Base-by-base conservation (phyloP, 352 stramenopile genomes). In the Halophytophthora polymorphica region DNA sequence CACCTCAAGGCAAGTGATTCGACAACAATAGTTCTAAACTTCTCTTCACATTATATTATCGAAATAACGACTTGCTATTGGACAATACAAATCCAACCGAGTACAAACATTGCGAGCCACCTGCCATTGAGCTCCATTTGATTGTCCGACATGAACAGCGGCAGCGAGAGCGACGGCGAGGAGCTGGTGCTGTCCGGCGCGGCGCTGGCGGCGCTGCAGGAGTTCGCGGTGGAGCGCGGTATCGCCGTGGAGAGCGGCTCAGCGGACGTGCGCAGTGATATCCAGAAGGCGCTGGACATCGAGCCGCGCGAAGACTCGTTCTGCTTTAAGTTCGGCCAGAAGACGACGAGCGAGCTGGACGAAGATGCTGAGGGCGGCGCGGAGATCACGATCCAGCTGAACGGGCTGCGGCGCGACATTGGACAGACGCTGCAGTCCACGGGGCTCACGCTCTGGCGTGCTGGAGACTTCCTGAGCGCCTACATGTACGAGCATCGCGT, bases 231-330 rank as follows among this genome's bases (percentile, higher is more conserved):
- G 18, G 74, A 86, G 52, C 66, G 56, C 0, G 74, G 74, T 2
- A 79, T 86, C 47, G 46, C 55, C 12, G 65, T 86, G 10, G 68
- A 77, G 23, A 57, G 65, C 15, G 56, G 77, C 1, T 53, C 60
- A 17, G 41, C 34, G 6, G 71, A 86, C 39, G 47, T 83, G 53
- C 71, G 74, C 37, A 34, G 77, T 45, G 63, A 66, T 35, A 82
- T 86, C 40, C 71, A 86, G 45, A 75, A 77, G 39, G 74, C 74
- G 52, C 57, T 86, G 56, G 74, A 86, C 37, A 65, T 73, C 40
- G 71, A 83, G 61, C 71, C 69, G n/a, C 77, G 74, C 49, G 74
- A 86, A 42, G 74, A 86, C 21, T 74, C 63, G 33, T 86, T 86
- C 55, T 53, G 56, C 35, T 83, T 82, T 47, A 66, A 61, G 4